Base-by-base conservation (phyloP, 768 basidiomycete genomes). In the Russula dissimulans region DNA sequence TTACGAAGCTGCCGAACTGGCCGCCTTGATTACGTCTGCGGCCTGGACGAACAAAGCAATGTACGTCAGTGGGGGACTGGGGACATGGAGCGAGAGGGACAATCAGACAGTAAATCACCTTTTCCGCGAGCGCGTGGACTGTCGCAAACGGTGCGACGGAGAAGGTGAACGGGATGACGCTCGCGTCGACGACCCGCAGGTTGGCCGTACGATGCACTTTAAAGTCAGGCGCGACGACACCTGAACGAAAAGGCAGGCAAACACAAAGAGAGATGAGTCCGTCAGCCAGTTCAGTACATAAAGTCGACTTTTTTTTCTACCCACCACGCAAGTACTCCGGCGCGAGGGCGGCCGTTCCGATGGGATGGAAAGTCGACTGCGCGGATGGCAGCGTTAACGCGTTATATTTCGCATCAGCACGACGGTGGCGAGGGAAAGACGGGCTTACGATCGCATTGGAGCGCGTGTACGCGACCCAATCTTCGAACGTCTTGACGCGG, bases 161-260 rank as follows among this genome's bases (percentile, higher is more conserved):
- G 14, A 64, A 64, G 3, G 63, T 62, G 26, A 64, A 10, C 12
- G 63, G 63, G 29, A 64, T 64, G 52, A 64, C 51, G 42, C 63
- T 64, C 12, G 63, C 63, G 36, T 64, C 63, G 15, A 64, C 69
- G 43, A 75, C 72, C 43, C 78, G 72, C 39, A 80, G 64, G 62
- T 78, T 78, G 51, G 66, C 54, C 5, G 75, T 70, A 14, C 78
- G 79, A 67, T 80, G 76, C 0, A 81, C 79, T 12, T 66, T 67
- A 29, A 77, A 65, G 39, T 71, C 69, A 32, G 71, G 69, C 57
- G 77, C 77, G 60, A 80, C 76, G 32, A 78, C 77, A 45, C 79
- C 69, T 41, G 63, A 54, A 54, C 14, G 59, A 61, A 39, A 38
- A 12, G 18, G 18, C 7, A 26, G 31, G 26, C n/a, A 47, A 39